Base-by-base conservation (phyloP, 2,329 filamentous ascomycete species). In the Cladobotryum mycophilum region DNA sequence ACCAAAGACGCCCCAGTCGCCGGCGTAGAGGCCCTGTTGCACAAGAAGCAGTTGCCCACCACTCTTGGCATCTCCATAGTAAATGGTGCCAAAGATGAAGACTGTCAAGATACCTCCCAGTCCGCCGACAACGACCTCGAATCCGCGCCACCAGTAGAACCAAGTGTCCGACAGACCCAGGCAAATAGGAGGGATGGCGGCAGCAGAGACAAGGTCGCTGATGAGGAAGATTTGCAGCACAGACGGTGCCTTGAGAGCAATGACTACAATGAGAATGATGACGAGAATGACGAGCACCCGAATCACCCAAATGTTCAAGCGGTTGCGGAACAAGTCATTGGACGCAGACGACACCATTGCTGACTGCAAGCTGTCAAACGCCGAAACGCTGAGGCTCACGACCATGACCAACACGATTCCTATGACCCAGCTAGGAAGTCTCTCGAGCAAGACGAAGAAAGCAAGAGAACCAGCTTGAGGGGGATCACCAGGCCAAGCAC, bases 341-440 rank as follows among this genome's bases (percentile, higher is more conserved):
- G 85, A 89, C 13, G 84, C 86, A 0, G 86, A 87, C n/a, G 85
- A 89, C 7, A 92, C 85, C 84, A 93, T 90, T 58, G 88, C 86
- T 2, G 84, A 86, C 68, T 92, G 89, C 36, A 92, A 75, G 55
- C 80, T 86, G 72, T 93, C 88, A 56, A 93, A 92, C 0, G 88
- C 82, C 1, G 88, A 84, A 3, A 85, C 89, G 61, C 82, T 87
- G 47, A 93, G 78, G 9, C 81, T 81, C 33, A 91, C 81, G 1
- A 87, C 81, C 86, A 93, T 90, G 64, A 92, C 83, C 9, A 93
- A 75, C 1, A 92, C 81, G 56, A 93, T 80, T 48, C 87, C 88
- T 2, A 93, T 80, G n/a, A 90, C 86, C 88, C 88, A 93, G 49
- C 70, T 76, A 0, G 88, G 88, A 2, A 93, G 78, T 57, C 81